Evolutionary conservation across 2,329 filamentous ascomycete genomes (phyloP), one percentile per base, ranked within the genome.

Genomic region (Stachybotrys echinatus): DNA sequence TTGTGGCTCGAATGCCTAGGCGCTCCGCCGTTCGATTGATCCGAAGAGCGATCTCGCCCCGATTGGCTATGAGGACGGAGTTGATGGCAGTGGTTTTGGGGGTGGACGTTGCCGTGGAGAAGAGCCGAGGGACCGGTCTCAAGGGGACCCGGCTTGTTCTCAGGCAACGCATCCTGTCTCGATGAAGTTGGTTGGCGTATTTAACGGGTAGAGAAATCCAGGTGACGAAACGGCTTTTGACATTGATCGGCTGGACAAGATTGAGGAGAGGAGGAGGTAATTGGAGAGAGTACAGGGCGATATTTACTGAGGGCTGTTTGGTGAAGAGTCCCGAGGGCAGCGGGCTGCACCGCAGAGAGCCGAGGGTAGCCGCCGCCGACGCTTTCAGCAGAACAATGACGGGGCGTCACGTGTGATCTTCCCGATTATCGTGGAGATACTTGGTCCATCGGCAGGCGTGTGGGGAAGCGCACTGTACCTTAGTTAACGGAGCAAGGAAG

Each of bases 31-130:
- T 99, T 57, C 85, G 83, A 57, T 92, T 88, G 58, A 99, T 94
- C 58, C 94, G 88, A 65, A 99, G 78, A 46, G 94, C 94, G 60
- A 99, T 99, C 71, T 99, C 94, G 60, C 94, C 94, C 59, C 94
- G 86, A 67, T 99, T 99, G 48, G 94, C 94, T 65, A 99, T 97
- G 21, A 99, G 79, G 40, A 97, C 88, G 8, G 91, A 95, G 49
- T 83, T 84, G 57, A 85, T 81, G 23, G 81, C 77, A 14, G 73
- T 76, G 12, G 61, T 54, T 48, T 62, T 64, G 47, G 69, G 62
- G n/a, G 65, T 49, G 12, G 63, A 57, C 47, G 65, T 63, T 49
- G 63, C 53, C 31, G 64, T 62, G 50, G 71, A 69, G 50, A 65
- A 56, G 52, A 63, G 61, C 45, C 66, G 74, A 66, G 68, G 67